phyloP scores from a whole-genome alignment of 768 basidiomycete genomes.

The Serendipita sp. region DNA sequence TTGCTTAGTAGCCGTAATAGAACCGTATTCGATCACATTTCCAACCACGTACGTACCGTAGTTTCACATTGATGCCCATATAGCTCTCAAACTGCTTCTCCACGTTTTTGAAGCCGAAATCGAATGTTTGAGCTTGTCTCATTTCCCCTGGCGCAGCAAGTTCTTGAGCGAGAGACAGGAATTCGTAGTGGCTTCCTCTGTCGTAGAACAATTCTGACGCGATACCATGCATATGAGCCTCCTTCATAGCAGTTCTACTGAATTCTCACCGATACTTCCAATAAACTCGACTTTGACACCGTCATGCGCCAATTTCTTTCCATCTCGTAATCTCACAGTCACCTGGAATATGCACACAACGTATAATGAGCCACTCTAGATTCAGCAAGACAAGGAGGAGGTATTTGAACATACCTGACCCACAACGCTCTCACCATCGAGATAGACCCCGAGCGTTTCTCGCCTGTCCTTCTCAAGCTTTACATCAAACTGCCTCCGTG shows the following conservation, averaged over 20 bases:
- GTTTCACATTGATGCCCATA: slow-evolving; percentile 94
- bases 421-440: slow-evolving; percentile 82
- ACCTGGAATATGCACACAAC: slow-evolving; percentile 32
- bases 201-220: slow-evolving; percentile 79
- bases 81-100: slow-evolving; percentile 99
- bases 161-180: slow-evolving; percentile 88
- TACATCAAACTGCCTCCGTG: slow-evolving; percentile 75
- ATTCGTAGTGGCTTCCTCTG: slow-evolving; percentile 95
- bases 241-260: not conserved
- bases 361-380: not conserved
- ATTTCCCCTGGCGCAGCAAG: slow-evolving; percentile 92
- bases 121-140: slow-evolving; percentile 89
- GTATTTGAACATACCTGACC: slow-evolving; percentile 48
- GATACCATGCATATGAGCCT: not conserved
- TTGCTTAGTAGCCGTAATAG: too few relatives aligned
- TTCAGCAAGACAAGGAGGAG: not conserved
- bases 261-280: slow-evolving; percentile 70
- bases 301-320: slow-evolving; percentile 87
- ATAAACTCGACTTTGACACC: slow-evolving; percentile 97
- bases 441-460: slow-evolving; percentile 61
- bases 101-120: slow-evolving; percentile 96
- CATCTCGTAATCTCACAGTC: slow-evolving; percentile 76
- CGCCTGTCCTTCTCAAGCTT: slow-evolving; percentile 80
- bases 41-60: slow-evolving; percentile 41
- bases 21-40: not conserved